Conservation (phyloP, 495 filamentous ascomycete species). For the Neurospora sublineolata region DNA sequence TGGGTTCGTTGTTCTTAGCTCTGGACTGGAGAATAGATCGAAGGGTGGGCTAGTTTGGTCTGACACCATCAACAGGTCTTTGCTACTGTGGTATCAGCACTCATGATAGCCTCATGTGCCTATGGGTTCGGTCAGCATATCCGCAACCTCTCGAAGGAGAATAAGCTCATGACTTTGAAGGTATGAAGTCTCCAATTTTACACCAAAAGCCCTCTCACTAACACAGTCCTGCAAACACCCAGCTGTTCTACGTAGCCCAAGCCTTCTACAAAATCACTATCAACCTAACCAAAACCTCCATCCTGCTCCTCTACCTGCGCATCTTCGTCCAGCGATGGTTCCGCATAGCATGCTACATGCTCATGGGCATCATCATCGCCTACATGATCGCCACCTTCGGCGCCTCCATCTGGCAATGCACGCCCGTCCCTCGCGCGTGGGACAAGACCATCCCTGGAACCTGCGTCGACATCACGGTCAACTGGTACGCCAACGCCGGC, state of each 20-base stretch:
- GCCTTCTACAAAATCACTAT: constrained; percentile 21
- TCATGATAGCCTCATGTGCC: constrained; percentile 23
- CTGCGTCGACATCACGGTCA: constrained; percentile 18
- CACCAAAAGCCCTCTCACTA: not conserved
- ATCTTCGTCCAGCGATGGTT: constrained; percentile 18
- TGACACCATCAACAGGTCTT: constrained; percentile 15
- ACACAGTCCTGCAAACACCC: not conserved
- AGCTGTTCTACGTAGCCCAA: constrained; percentile 21
- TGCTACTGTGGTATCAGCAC: constrained; percentile 15
- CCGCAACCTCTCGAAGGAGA: constrained; percentile 11
- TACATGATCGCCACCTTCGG: constrained; percentile 17
- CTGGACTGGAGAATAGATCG: too few relatives aligned
- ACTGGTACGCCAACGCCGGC: constrained; percentile 18
- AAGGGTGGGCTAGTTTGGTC: not conserved
- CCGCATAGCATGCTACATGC: constrained; percentile 8
- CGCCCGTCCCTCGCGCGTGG: constrained; percentile 16
- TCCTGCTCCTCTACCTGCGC: constrained; percentile 23
- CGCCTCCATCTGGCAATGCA: constrained; percentile 21
- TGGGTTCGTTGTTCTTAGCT: constrained; percentile 12
- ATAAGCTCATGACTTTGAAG: constrained; percentile 21
- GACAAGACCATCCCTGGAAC: constrained; percentile 19
- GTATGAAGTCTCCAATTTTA: constrained; percentile 2
- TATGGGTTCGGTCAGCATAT: constrained; percentile 29
- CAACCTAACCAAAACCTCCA: constrained; percentile 21
- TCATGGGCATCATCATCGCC: constrained; percentile 12